Evolutionary conservation across 768 basidiomycete genomes (phyloP), one percentile per base, ranked within the genome.

Genomic region (Collybiopsis confluens): DNA sequence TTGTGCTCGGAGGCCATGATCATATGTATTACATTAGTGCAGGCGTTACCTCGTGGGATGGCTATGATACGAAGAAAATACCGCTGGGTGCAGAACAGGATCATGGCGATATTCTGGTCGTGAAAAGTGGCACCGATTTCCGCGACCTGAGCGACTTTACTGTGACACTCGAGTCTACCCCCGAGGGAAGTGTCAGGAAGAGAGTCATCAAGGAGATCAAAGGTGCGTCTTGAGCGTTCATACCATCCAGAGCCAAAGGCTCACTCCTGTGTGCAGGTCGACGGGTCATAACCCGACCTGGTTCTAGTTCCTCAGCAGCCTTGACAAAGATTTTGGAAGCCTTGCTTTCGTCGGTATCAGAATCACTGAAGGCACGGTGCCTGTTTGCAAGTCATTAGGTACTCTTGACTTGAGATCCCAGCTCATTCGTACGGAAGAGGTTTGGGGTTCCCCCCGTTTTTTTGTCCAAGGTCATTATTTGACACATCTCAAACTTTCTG

Each of bases 61-160:
- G 75, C 50, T 86, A 83, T 56, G 80, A 91, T 57, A 63, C 74
- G 18, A 69, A 65, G 2, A 59, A 75, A 41, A 65, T 72, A 3
- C 75, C 79, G 26, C 75, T 86, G 15, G 92, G 88, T 26, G 82
- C 83, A 5, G 88, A 91, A 60, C 73, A 70, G n/a, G 90, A 91
- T 59, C 62, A 79, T 1, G 88, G 88, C 3, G 83, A 88, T 45
- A 73, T 88, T 27, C 71, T 91, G 18, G 74, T 88, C 18, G 72
- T 93, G 56, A 95, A 95, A 69, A 92, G 90, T 62, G 93, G 93
- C 7, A 89, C 86, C 2, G 92, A 96, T 69, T 96, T 96, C 64
- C 80, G 88, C 35, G 92, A 95, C 58, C 70, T 95, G 30, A 91
- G 90, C 48, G 88, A 90, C 56, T 70, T 93, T 41, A 73, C 68